phyloP scores from a whole-genome alignment of 148 eudicot genomes.

The Camellia sinensis region DNA sequence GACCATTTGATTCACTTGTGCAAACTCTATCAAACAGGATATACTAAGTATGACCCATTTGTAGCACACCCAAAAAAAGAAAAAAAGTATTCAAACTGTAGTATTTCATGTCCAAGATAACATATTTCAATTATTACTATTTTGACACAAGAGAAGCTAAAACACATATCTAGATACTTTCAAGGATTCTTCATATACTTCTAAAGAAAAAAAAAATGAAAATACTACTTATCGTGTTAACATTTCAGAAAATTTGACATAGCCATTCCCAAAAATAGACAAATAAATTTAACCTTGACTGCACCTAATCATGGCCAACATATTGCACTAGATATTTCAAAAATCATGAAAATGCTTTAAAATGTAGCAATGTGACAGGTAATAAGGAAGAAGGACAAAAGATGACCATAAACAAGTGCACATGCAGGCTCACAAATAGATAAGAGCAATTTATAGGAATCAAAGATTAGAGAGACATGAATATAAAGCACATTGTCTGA shows the following conservation, averaged over 20 bases:
- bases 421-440: neutral
- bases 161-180: neutral
- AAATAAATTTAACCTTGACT: neutral
- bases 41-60: neutral
- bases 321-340: neutral
- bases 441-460: neutral
- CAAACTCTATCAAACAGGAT: neutral
- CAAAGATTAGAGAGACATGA: slow-evolving; percentile 45
- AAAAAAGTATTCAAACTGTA: neutral
- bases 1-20: neutral
- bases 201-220: neutral
- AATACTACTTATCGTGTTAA: neutral
- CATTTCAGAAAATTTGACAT: neutral
- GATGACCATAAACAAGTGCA: neutral
- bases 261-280: neutral
- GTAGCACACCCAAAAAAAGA: too few relatives aligned
- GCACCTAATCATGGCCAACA: neutral
- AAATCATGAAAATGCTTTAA: neutral
- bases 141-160: neutral
- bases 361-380: neutral
- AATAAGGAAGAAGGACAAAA: neutral
- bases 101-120: neutral
- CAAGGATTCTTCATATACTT: neutral
- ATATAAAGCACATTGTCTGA: slow-evolving; percentile 67
- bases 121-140: neutral